Conservation (phyloP, 106 monocot genomes). For the Apostasia ramifera region DNA sequence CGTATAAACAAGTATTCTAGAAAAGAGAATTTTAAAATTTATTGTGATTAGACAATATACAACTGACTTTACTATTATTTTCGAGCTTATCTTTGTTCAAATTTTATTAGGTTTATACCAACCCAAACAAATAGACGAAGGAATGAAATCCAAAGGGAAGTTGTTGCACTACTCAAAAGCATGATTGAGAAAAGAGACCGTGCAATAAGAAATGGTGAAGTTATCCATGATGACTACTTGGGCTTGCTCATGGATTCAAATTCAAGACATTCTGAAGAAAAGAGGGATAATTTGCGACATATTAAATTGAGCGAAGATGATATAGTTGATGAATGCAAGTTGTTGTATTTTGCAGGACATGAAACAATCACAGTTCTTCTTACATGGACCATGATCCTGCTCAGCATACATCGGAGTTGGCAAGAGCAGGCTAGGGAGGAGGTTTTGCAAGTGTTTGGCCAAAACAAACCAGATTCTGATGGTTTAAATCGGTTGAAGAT, state of each 20-base stretch:
- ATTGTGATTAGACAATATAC: no score
- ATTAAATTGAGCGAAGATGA: slow-evolving; percentile 15
- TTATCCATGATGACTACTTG: slow-evolving; percentile 17
- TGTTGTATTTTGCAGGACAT: slow-evolving; percentile 43
- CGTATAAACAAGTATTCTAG: no score
- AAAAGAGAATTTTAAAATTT: no score
- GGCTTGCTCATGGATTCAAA: slow-evolving; percentile 29
- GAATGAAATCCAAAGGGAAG: slow-evolving; percentile 10
- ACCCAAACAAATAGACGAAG: slow-evolving; percentile 10
- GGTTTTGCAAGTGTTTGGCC: slow-evolving; percentile 16
- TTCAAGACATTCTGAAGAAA: not conserved
- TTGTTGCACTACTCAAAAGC: not conserved
- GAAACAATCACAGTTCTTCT: slow-evolving; percentile 34
- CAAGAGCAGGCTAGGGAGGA: slow-evolving; percentile 28
- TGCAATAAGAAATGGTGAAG: slow-evolving; percentile 1
- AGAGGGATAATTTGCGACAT: not conserved
- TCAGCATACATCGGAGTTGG: slow-evolving; percentile 34
- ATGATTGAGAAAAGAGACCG: slow-evolving; percentile 6
- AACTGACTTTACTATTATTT: no score
- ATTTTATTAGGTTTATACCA: slow-evolving; percentile 15
- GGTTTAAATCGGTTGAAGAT: slow-evolving; percentile 7
- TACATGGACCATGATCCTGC: slow-evolving; percentile 29
- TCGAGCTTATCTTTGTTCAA: no score
- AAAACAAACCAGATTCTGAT: slow-evolving; percentile 21
- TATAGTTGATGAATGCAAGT: slow-evolving; percentile 39